Conservation (phyloP, 2,329 filamentous ascomycete species). For the Sordariomycetes sp. region DNA sequence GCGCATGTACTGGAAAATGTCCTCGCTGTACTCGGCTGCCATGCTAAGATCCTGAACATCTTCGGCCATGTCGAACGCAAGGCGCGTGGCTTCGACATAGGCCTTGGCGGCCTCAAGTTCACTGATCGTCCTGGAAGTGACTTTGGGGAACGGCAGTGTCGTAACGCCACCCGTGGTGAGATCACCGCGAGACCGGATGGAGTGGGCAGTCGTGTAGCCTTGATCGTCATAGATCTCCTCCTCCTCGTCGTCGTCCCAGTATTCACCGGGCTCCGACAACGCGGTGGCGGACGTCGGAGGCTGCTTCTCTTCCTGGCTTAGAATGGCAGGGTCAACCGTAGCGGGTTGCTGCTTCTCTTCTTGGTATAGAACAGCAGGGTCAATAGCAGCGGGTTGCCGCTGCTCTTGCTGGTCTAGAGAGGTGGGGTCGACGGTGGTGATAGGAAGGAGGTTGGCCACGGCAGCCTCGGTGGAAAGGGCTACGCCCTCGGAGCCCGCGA, state of each 20-base stretch:
- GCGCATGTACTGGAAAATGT: conserved; percentile 90
- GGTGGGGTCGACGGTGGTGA: not conserved
- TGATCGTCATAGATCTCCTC: conserved; percentile 49
- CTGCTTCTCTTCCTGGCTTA: conserved; percentile 2
- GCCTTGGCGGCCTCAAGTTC: conserved; percentile 60
- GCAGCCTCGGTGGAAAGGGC: not conserved
- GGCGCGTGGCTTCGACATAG: conserved; percentile 59
- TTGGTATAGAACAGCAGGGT: not conserved
- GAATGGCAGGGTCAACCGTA: not conserved
- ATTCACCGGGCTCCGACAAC: conserved; percentile 47
- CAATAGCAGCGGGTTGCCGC: not conserved
- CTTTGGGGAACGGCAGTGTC: conserved; percentile 58
- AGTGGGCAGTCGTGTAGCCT: conserved; percentile 69
- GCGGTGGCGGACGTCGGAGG: conserved; percentile 1
- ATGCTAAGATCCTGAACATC: conserved; percentile 92
- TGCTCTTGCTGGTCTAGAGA: conserved; percentile 4
- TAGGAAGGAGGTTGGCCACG: not conserved
- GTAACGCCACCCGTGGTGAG: conserved; percentile 40
- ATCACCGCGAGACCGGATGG: conserved; percentile 62
- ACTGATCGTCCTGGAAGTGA: conserved; percentile 56
- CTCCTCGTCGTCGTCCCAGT: conserved; percentile 71
- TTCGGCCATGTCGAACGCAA: conserved; percentile 70
- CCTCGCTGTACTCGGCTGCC: conserved; percentile 93
- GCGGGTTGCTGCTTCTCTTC: conserved; percentile 1
- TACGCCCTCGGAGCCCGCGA: not conserved